These are phyloP conservation scores for Bathelium albidoporum DNA, from an alignment of 495 filamentous ascomycete species.

Conservation along the genomic window DNA sequence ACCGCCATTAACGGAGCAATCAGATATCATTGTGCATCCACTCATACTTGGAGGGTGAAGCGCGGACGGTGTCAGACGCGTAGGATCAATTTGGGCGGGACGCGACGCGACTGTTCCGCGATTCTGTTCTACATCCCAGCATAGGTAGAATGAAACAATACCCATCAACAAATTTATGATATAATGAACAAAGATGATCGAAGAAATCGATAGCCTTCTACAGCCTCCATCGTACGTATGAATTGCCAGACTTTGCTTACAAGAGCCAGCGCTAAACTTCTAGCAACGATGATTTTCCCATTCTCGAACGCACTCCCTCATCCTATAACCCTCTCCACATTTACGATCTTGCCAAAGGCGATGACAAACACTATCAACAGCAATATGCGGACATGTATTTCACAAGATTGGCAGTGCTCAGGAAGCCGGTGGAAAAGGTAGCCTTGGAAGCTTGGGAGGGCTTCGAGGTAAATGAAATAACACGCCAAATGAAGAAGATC, in stretches of 20 bases:
- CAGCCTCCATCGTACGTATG: neutral
- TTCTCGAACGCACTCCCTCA: conserved; percentile 32
- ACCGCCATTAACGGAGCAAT: neutral
- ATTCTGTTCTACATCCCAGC: too few relatives aligned
- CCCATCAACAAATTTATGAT: neutral
- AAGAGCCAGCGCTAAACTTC: neutral
- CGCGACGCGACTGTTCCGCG: conserved; percentile 1
- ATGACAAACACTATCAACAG: conserved; percentile 74
- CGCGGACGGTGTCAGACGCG: neutral
- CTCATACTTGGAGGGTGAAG: neutral
- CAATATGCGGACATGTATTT: conserved; percentile 99
- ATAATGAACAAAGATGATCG: neutral
- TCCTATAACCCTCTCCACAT: conserved; percentile 65
- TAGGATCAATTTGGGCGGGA: neutral
- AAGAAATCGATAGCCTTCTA: neutral
- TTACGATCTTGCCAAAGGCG: conserved; percentile 57
- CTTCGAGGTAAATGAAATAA: conserved; percentile 41
- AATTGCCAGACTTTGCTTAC: neutral
- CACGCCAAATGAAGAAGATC: neutral
- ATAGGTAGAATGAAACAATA: too few relatives aligned
- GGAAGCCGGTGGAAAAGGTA: conserved; percentile 65
- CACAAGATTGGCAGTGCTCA: conserved; percentile 75
- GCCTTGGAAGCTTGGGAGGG: conserved; percentile 68
- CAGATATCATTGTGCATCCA: neutral
- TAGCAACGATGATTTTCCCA: neutral